These are phyloP conservation scores for Teratosphaeria nubilosa DNA, from an alignment of 2,329 filamentous ascomycete species.

Conservation along the genomic window DNA sequence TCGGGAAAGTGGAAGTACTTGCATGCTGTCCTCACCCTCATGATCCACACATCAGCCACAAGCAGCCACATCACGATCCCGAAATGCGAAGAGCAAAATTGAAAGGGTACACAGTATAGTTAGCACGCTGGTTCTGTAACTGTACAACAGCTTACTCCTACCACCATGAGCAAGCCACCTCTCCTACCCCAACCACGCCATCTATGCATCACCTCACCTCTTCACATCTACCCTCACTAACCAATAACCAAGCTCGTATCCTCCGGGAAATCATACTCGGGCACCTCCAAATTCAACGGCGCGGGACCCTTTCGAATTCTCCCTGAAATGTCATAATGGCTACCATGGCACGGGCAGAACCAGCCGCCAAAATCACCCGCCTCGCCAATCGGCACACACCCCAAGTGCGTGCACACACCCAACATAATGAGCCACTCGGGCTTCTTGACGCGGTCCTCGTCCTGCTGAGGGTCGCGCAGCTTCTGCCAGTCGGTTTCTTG, in stretches of 20 bases:
- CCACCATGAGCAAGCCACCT: neutral
- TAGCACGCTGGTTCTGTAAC: conserved; percentile 4
- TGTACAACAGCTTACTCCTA: conserved; percentile 3
- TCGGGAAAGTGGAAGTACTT: no score
- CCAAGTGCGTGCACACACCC: conserved; percentile 97
- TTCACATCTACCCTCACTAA: conserved; percentile 43
- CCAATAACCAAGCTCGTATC: conserved; percentile 85
- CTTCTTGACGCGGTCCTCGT: conserved; percentile 91
- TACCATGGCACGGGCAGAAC: conserved; percentile 99
- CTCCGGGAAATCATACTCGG: conserved; percentile 82
- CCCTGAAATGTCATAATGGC: conserved; percentile 98
- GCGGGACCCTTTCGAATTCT: conserved; percentile 96
- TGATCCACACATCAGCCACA: neutral
- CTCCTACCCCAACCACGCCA: neutral
- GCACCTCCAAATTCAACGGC: conserved; percentile 94
- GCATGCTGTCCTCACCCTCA: neutral
- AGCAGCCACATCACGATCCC: neutral
- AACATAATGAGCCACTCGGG: conserved; percentile 99
- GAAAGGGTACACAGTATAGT: neutral
- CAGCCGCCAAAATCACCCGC: conserved; percentile 96
- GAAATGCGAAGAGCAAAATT: neutral
- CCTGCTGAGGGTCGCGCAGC: conserved; percentile 83
- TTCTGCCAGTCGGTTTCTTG: conserved; percentile 73
- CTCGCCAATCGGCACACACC: conserved; percentile 98
- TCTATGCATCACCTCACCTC: neutral